A percentile compares a stretch with the other conserved stretches of the same genome.
phyloP scores from a whole-genome alignment of 2,329 filamentous ascomycete genomes.

The Aspergillus pseudoterreus region DNA sequence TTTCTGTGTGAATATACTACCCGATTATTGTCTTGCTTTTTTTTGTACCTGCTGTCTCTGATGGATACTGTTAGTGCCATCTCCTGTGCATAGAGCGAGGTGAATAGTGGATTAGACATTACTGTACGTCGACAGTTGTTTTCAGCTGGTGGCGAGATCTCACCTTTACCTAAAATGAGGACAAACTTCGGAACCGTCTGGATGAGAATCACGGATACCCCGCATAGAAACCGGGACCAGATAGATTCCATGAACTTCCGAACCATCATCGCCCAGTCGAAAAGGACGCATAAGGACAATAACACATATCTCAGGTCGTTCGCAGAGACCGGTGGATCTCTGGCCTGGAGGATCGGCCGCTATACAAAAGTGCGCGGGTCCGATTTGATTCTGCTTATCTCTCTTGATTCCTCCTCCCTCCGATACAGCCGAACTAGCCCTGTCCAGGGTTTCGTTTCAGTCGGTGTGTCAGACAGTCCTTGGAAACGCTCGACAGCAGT shows the following conservation, averaged over 20 bases:
- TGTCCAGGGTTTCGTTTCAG: not conserved
- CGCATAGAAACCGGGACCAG: not conserved
- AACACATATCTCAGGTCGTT: no score
- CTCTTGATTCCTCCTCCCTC: not conserved
- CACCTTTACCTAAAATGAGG: not conserved
- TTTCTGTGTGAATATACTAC: constrained; percentile 17
- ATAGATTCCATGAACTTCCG: no score
- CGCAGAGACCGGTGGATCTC: constrained; percentile 5
- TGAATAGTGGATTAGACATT: not conserved
- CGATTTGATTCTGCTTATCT: constrained; percentile 10
- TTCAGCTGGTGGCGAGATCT: not conserved
- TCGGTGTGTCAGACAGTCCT: no score
- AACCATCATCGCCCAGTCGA: no score
- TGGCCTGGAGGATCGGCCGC: constrained; percentile 21
- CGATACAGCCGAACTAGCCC: not conserved
- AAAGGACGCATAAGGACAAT: no score
- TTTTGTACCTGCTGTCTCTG: not conserved
- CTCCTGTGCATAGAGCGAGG: not conserved
- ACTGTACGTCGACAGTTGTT: not conserved
- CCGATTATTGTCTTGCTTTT: constrained; percentile 11
- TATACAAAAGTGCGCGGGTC: constrained; percentile 14
- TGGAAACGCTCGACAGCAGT: not conserved
- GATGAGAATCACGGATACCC: not conserved
- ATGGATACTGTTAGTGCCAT: no score
- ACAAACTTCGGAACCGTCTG: not conserved